phyloP scores from a whole-genome alignment of 371 early-diverging fungal genomes.

The Mucor plumbeus region DNA sequence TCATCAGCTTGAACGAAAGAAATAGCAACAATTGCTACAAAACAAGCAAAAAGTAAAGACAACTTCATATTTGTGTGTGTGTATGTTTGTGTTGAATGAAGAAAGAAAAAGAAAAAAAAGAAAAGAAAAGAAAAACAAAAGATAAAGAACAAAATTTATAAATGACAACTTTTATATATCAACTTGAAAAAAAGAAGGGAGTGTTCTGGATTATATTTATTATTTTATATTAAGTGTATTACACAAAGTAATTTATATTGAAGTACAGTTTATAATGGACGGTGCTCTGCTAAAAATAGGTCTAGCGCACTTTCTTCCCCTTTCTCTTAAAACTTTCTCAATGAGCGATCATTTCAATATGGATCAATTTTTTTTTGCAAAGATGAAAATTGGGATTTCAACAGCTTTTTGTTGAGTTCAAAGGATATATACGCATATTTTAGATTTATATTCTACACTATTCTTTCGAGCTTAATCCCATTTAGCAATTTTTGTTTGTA shows the following conservation, averaged over 20 bases:
- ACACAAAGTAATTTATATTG: conserved; percentile 7
- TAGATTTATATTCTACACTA: too few relatives aligned
- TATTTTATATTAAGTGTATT: neutral
- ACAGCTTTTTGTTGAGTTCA: too few relatives aligned
- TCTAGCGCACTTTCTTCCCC: too few relatives aligned
- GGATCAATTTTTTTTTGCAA: too few relatives aligned
- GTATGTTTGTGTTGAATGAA: conserved; percentile 1
- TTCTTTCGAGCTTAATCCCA: too few relatives aligned
- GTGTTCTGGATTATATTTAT: conserved; percentile 3
- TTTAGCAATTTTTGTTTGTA: too few relatives aligned
- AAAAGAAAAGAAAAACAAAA: neutral
- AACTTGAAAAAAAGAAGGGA: neutral
- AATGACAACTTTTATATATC: neutral
- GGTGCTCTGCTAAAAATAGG: neutral
- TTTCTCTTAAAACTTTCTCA: too few relatives aligned
- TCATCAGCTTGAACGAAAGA: conserved; percentile 41
- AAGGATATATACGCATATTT: too few relatives aligned
- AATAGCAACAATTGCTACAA: conserved; percentile 34
- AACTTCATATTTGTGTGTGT: conserved; percentile 35
- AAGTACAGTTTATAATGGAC: neutral
- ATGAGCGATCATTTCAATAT: too few relatives aligned
- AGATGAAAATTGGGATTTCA: too few relatives aligned
- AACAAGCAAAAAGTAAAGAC: conserved; percentile 31
- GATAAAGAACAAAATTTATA: neutral
- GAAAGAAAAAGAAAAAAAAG: conserved; percentile 6